Percentiles rank a stretch among this genome's conserved stretches.
These are phyloP conservation scores for Corchorus olitorius DNA, from an alignment of 345 rosid species.

Conservation along the genomic window DNA sequence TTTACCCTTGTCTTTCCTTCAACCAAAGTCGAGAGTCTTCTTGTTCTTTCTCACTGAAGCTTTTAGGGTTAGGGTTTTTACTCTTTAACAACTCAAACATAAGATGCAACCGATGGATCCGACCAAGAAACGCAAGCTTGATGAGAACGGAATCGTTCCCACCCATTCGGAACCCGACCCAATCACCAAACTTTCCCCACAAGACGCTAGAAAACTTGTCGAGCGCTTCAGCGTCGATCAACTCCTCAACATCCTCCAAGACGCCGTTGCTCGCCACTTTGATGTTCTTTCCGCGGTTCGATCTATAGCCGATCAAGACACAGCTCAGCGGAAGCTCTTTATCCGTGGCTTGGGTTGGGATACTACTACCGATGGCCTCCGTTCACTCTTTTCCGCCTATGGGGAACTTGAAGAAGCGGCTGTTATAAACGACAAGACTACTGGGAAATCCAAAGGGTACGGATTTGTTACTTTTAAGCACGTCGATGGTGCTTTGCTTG, in stretches of 20 bases:
- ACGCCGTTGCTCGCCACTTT: constrained; percentile 49
- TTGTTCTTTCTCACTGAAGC: neutral
- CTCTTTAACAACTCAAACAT: neutral
- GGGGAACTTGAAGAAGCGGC: constrained; percentile 87
- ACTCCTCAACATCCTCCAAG: constrained; percentile 62
- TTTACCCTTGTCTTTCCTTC: too few relatives aligned
- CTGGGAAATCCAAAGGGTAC: constrained; percentile 81
- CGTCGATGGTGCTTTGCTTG: constrained; percentile 68
- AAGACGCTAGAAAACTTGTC: constrained; percentile 61
- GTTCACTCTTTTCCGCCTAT: constrained; percentile 54
- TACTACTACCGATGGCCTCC: constrained; percentile 72
- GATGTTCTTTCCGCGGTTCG: constrained; percentile 59
- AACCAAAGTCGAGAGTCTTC: too few relatives aligned
- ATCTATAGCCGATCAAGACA: constrained; percentile 61
- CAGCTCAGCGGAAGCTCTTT: constrained; percentile 79
- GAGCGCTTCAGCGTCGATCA: constrained; percentile 65
- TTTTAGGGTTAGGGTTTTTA: constrained; percentile 49
- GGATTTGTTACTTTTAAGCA: constrained; percentile 76
- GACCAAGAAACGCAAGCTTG: constrained; percentile 63
- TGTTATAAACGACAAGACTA: constrained; percentile 66
- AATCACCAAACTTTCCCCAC: constrained; percentile 38
- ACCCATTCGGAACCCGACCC: constrained; percentile 18
- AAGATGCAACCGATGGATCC: constrained; percentile 43
- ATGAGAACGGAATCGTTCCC: constrained; percentile 49
- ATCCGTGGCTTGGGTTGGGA: constrained; percentile 90